These are phyloP conservation scores for Pontederia paniculata DNA, from an alignment of 176 grass and related monocot species.

Conservation along the genomic window DNA sequence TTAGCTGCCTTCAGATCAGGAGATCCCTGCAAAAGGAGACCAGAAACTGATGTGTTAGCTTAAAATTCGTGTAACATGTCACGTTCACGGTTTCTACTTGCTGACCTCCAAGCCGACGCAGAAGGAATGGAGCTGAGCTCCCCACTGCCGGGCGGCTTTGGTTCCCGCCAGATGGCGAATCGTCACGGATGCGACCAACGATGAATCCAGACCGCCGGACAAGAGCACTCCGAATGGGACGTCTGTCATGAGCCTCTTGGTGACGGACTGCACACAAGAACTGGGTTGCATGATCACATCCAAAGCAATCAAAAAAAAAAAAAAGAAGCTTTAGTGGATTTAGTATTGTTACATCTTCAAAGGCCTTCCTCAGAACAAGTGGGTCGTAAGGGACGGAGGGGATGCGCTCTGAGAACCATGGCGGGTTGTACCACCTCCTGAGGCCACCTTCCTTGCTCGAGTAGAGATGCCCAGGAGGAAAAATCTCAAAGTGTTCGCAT, in stretches of 20 bases:
- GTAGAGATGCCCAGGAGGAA: slow-evolving; percentile 66
- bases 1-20: slow-evolving; percentile 67
- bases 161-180: slow-evolving; percentile 74
- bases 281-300: background rate
- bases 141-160: slow-evolving; percentile 68
- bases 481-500: slow-evolving; percentile 59
- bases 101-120: slow-evolving; percentile 75
- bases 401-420: slow-evolving; percentile 49
- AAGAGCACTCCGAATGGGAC: slow-evolving; percentile 75
- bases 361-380: slow-evolving; percentile 50
- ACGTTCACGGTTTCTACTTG: background rate
- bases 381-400: slow-evolving; percentile 46
- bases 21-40: slow-evolving; percentile 36
- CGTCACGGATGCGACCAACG: slow-evolving; percentile 60
- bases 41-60: background rate
- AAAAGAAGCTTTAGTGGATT: background rate
- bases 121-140: slow-evolving; percentile 76
- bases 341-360: slow-evolving; percentile 42
- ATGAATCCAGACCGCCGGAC: slow-evolving; percentile 83
- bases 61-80: no score
- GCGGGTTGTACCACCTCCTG: slow-evolving; percentile 64
- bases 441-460: slow-evolving; percentile 46
- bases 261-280: slow-evolving; percentile 34
- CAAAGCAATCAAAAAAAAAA: no score
- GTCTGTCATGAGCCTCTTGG: slow-evolving; percentile 89